Conservation (phyloP, 2,329 filamentous ascomycete species). For the Plenodomus biglobosus region DNA sequence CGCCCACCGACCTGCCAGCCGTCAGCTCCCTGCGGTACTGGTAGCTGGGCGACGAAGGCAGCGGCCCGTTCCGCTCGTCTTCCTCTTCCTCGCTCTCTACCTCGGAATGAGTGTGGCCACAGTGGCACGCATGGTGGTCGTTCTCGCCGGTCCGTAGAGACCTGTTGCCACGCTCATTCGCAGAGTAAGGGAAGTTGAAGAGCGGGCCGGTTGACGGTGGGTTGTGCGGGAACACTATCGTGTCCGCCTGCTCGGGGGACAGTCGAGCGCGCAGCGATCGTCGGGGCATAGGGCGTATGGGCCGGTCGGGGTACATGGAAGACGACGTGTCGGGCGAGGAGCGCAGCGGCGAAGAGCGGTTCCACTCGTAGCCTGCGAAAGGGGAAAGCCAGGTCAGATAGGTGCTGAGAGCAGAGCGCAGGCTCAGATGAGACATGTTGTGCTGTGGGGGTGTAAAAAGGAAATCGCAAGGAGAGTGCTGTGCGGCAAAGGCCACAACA, state of each 20-base stretch:
- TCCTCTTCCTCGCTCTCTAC: conserved; percentile 63
- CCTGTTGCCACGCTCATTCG: conserved; percentile 32
- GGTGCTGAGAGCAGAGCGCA: conserved; percentile 28
- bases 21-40: conserved; percentile 38
- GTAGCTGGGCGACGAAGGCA: conserved; percentile 46
- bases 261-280: conserved; percentile 84
- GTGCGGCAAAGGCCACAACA: conserved; percentile 24
- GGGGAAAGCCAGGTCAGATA: conserved; percentile 41
- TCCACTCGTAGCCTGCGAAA: conserved; percentile 46
- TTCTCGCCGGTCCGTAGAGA: conserved; percentile 53
- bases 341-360: conserved; percentile 44
- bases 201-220: conserved; percentile 71
- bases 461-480: conserved; percentile 22
- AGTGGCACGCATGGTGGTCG: conserved; percentile 52
- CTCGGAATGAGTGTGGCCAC: conserved; percentile 51
- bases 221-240: conserved; percentile 78
- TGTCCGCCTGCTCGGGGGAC: conserved; percentile 78
- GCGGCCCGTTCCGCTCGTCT: conserved; percentile 46
- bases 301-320: conserved; percentile 80
- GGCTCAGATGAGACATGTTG: conserved; percentile 18
- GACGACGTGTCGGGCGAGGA: conserved; percentile 70
- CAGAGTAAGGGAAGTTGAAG: conserved; percentile 67
- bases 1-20: conserved; percentile 25
- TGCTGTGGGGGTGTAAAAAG: conserved; percentile 22
- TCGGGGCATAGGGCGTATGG: conserved; percentile 89